Base-by-base conservation (phyloP, 768 basidiomycete genomes). In the Multifurca ochricompacta region DNA sequence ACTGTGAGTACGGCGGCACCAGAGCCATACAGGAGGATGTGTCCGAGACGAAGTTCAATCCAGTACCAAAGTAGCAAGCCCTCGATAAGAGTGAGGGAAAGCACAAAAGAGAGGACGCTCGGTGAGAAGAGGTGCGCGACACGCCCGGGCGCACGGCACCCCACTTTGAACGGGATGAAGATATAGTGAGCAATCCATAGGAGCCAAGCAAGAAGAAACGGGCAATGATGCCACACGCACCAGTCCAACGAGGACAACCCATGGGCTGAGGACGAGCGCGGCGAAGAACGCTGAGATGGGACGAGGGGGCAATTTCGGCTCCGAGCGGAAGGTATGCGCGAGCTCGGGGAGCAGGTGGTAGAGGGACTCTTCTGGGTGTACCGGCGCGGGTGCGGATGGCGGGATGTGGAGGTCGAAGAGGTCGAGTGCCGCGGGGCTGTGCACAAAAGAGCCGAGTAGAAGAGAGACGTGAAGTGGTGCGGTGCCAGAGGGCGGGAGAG, bases 1-100 rank as follows among this genome's bases (percentile, higher is more conserved):
- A 83, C 67, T 3, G 89, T 83, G 40, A 80, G 72, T 11, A 87
- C 54, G 23, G 79, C 74, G 21, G 91, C 77, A 23, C 82, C 67
- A 7, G 75, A 74, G 2, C 83, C 87, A 62, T 91, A 92, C 9
- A 83, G 66, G 37, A 91, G 70, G 18, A 94, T 89, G 59, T 92
- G 81, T 2, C 86, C 86, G 13, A 96, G 76, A 63, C 79, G 84
- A 62, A 93, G 80, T 48, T 82, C 82, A 30, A 92, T 75, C 92
- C 92, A 96, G 67, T 96, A 96, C 74, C 81, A 85, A 51, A 91
- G 74, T 41, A 93, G 79, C n/a, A 94, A 79, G 0, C 64, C 77
- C 66, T 96, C 92, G 59, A 91, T 85, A 3, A 84, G 83, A 7
- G 77, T 80, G 4, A 96, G 81, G 19, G 81, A 76, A 3, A 71